Evolutionary conservation across 306 rosid genomes (phyloP), one percentile per base, ranked within the genome.

Genomic region (Castanea crenata): DNA sequence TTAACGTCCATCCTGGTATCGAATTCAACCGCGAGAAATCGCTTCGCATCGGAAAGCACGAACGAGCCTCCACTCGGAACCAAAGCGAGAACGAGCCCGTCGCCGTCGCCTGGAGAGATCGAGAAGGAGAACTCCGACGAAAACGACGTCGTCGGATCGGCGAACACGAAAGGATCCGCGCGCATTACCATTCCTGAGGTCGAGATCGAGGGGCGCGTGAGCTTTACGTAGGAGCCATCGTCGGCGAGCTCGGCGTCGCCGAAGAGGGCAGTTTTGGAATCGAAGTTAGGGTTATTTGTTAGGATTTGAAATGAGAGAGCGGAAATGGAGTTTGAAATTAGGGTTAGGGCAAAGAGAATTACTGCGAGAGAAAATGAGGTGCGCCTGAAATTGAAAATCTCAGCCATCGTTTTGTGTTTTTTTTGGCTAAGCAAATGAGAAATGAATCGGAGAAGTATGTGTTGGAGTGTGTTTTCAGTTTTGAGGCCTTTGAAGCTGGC

Each of bases 61-160:
- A 76, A 73, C 0, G 74, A 16, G 59, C 76, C 73, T 5, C 74
- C 64, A 15, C 51, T 44, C 19, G 83, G 67, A 15, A 75, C 69
- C 1, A 87, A 74, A 9, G 74, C 71, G 14, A 87, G 81, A 32
- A 61, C 55, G 14, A 87, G 31, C 10, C 87, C 85, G 2, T 75
- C 65, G 59, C 63, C 71, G 13, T 34, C 44, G n/a, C 78, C 85
- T 29, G 79, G 83, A 3, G 83, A 74, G 83, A 82, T 70, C 68
- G 83, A 82, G 83, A 87, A 87, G 15, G 79, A 68, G 82, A 87
- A 71, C 0, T 85, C 85, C 4, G 88, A 55, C 3, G 78, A 54
- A 69, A 87, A 87, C 51, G 90, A 87, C 13, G 69, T 69, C 61
- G 85, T 73, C n/a, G 49, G 58, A 9, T 61, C 65, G 0, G 38